Conservation (phyloP, 139 green algal species). For the Haematococcus lacustris region DNA sequence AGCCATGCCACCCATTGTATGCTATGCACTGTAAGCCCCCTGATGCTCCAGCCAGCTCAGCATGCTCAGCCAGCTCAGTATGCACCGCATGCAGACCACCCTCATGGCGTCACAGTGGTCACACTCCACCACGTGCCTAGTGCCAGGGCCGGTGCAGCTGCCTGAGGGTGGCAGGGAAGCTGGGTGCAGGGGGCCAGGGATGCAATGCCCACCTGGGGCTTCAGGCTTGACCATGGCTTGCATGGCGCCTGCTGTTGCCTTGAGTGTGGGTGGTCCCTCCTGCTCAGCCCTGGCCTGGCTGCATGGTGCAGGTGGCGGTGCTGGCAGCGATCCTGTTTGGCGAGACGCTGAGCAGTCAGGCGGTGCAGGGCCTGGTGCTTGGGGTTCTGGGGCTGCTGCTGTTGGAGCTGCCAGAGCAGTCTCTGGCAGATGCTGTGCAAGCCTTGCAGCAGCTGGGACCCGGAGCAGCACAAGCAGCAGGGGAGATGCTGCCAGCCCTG, state of each 20-base stretch:
- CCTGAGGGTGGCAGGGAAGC: no score
- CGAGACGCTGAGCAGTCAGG: slow-evolving; percentile 47
- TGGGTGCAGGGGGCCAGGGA: neutral
- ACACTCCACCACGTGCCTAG: neutral
- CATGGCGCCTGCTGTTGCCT: no score
- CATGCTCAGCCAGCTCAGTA: neutral
- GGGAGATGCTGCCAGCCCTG: neutral
- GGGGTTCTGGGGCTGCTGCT: slow-evolving; percentile 82
- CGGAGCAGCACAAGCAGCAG: no score
- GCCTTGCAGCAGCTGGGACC: neutral
- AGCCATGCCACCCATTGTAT: neutral
- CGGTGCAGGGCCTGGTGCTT: slow-evolving; percentile 55
- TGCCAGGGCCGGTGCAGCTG: no score
- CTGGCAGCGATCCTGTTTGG: slow-evolving; percentile 89
- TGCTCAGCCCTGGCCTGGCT: neutral
- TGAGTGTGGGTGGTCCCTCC: neutral
- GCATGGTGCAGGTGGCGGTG: slow-evolving; percentile 61
- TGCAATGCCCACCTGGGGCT: neutral
- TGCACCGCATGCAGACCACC: neutral
- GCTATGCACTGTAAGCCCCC: no score
- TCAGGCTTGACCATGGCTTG: neutral
- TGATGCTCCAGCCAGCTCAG: neutral
- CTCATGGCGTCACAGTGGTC: neutral
- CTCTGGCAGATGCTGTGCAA: neutral
- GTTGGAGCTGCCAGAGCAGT: slow-evolving; percentile 74